These are phyloP conservation scores for Prunus dulcis DNA, from an alignment of 306 rosid genomes.

Conservation along the genomic window DNA sequence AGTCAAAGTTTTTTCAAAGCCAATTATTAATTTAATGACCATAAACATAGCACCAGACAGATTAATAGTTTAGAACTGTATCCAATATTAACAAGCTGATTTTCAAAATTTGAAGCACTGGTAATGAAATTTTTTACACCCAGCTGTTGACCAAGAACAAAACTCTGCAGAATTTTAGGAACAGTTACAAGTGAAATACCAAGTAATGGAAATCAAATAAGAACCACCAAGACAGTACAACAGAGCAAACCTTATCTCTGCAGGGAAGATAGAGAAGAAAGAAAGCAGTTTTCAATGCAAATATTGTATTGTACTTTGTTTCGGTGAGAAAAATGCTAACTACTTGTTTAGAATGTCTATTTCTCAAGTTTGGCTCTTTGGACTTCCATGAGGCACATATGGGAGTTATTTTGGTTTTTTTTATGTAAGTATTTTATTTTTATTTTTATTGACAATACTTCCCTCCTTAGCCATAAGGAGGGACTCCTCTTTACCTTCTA, in stretches of 20 bases:
- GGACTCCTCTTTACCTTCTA: too few relatives aligned
- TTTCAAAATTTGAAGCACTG: background rate
- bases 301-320: too few relatives aligned
- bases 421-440: too few relatives aligned
- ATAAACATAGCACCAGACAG: background rate
- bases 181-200: background rate
- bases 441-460: too few relatives aligned
- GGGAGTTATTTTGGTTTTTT: background rate
- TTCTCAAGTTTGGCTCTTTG: background rate
- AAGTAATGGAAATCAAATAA: background rate
- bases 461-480: too few relatives aligned
- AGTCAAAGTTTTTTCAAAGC: background rate
- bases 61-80: background rate
- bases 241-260: background rate
- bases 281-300: too few relatives aligned
- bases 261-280: background rate
- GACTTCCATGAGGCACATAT: background rate
- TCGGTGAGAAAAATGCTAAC: background rate
- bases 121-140: background rate
- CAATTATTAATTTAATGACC: background rate
- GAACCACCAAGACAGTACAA: background rate
- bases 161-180: too few relatives aligned
- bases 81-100: background rate
- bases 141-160: background rate
- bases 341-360: background rate